Base-by-base conservation (phyloP, 2,329 filamentous ascomycete species). In the Venturia asperata region DNA sequence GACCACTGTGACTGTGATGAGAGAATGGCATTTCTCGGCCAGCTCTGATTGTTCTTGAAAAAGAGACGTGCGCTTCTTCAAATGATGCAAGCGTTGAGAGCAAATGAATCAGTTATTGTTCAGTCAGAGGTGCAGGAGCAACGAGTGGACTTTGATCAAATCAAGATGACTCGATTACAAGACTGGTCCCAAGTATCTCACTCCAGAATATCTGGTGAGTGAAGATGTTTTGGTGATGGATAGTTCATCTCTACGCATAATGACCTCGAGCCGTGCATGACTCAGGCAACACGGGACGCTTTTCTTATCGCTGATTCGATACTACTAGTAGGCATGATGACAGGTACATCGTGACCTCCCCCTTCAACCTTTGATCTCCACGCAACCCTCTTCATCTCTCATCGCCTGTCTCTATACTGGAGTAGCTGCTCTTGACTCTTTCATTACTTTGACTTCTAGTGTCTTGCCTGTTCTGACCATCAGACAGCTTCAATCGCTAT, bases 1-100 rank as follows among this genome's bases (percentile, higher is more conserved):
- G 91, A 68, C 94, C 94, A 45, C 94, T 97, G 79, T 99, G 94
- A 73, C 91, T 96, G 77, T 99, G 94, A 81, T 97, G 95, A 5
- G 94, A 95, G 79, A 96, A 96, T 1, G 93, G 92, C 94, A 97
- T 97, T 63, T 64, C 65, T 63, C 42, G 1, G 5, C 52, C 52
- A 37, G 10, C 30, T 58, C 30, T 37, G 52, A 58, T 27, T 58
- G 1, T 58, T 37, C 27, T 3, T 3, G 6, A 10, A 37, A 1
- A 21, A n/a, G 52, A n/a, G 30, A 9, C 3, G 19, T 58, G 15
- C 19, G 37, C 27, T 58, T 10, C 24, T 5, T 15, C 24, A 30
- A 11, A 55, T 34, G 11, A n/a, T 34, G 30, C 10, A 56, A n/a
- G 27, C 52, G n/a, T n/a, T 37, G 17, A 37, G 34, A 34, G 27